Evolutionary conservation across 345 rosid species (phyloP).

Genomic region (Angophora floribunda): DNA sequence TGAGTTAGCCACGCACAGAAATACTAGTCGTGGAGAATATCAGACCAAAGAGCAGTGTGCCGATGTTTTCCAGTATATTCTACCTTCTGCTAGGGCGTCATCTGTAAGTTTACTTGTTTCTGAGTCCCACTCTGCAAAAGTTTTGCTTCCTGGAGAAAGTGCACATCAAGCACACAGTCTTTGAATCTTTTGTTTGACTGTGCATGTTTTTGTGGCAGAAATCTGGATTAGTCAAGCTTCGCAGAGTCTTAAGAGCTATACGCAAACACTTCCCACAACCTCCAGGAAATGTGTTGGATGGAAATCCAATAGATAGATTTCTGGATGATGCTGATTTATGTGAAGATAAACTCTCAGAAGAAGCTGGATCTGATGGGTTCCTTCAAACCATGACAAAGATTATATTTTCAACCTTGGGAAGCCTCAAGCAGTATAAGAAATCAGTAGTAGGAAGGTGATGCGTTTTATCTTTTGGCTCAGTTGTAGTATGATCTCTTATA

Average conservation of each 20-base stretch:
- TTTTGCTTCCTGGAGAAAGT: neutral
- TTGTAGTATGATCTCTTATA: neutral
- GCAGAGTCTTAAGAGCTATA: conserved; percentile 90
- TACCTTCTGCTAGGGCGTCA: conserved; percentile 82
- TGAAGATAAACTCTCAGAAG: conserved; percentile 78
- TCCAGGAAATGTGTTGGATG: conserved; percentile 72
- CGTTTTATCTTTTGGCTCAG: neutral
- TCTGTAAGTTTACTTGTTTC: conserved; percentile 54
- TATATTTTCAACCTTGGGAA: conserved; percentile 46
- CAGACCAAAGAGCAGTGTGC: conserved; percentile 97
- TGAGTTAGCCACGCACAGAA: conserved; percentile 81
- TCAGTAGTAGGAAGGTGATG: conserved; percentile 46
- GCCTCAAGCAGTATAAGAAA: conserved; percentile 59
- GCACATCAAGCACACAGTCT: neutral
- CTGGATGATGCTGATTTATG: conserved; percentile 77
- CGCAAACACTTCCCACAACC: conserved; percentile 93
- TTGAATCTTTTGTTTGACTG: conserved; percentile 4
- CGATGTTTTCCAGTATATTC: conserved; percentile 94
- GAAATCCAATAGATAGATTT: conserved; percentile 74
- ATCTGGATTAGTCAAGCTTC: conserved; percentile 92
- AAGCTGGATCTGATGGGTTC: conserved; percentile 83
- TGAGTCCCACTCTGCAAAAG: neutral
- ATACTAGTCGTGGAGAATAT: conserved; percentile 89
- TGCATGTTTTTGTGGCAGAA: conserved; percentile 39
- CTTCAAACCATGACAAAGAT: conserved; percentile 55